Conservation (phyloP, 129 eudicot genomes). For the Chrysanthemum seticuspe region DNA sequence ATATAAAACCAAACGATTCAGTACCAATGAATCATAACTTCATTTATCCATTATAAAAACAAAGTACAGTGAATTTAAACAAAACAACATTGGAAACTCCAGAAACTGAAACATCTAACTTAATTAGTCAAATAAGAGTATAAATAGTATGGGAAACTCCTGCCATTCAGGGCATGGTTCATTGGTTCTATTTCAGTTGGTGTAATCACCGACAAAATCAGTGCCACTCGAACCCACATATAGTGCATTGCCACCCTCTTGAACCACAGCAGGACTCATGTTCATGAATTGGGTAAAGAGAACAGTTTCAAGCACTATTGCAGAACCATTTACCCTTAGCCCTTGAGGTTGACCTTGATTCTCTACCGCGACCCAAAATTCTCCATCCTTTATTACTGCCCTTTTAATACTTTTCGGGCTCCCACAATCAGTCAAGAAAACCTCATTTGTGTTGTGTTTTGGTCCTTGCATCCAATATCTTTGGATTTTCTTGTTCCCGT, state of each 20-base stretch:
- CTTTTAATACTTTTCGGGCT: constrained; percentile 32
- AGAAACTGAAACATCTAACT: neutral
- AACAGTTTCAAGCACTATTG: constrained; percentile 22
- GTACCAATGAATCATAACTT: neutral
- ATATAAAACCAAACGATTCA: neutral
- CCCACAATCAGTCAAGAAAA: constrained; percentile 17
- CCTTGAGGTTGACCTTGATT: constrained; percentile 21
- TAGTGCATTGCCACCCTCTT: constrained; percentile 19
- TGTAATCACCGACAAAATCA: constrained; percentile 15
- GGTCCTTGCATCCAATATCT: constrained; percentile 36
- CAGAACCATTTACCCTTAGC: constrained; percentile 31
- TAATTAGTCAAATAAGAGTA: neutral
- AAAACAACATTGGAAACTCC: neutral
- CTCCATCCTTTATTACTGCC: constrained; percentile 25
- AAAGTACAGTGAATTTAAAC: neutral
- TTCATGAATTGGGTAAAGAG: constrained; percentile 14
- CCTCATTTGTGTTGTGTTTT: constrained; percentile 22
- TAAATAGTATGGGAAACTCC: neutral
- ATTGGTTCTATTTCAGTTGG: neutral
- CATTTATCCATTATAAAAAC: neutral
- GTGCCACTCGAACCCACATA: constrained; percentile 19
- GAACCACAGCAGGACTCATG: constrained; percentile 22
- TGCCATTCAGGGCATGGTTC: neutral
- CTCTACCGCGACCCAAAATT: constrained; percentile 33
- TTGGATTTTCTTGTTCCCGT: constrained; percentile 16